Evolutionary conservation across 495 filamentous ascomycete genomes (phyloP).

Genomic region (Cercophora newfieldiana): DNA sequence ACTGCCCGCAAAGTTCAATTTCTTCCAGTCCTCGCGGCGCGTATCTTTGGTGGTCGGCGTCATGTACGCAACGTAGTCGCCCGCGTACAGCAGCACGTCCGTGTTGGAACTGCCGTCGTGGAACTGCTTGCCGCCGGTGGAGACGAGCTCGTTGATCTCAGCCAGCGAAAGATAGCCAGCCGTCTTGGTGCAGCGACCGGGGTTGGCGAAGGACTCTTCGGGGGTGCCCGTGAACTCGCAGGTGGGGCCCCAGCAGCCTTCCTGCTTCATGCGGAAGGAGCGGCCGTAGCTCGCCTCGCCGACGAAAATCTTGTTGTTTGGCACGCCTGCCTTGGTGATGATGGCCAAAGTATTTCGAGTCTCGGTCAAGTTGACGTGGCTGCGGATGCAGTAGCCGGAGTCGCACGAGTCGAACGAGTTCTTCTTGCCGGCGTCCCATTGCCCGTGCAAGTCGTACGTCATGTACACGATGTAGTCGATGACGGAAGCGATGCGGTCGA

Average conservation of each 20-base stretch:
- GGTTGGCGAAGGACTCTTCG: constrained; percentile 11
- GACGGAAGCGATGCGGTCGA: constrained; percentile 21
- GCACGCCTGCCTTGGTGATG: constrained; percentile 49
- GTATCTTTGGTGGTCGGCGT: constrained; percentile 34
- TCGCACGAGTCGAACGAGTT: constrained; percentile 13
- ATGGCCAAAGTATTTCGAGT: constrained; percentile 32
- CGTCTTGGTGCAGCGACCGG: constrained; percentile 40
- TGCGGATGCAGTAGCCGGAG: constrained; percentile 20
- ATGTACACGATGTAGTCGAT: constrained; percentile 37
- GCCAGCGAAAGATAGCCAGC: constrained; percentile 34
- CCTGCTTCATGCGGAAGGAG: constrained; percentile 32
- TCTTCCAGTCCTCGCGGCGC: constrained; percentile 28
- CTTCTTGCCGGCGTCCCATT: constrained; percentile 21
- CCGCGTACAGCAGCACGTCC: constrained; percentile 41
- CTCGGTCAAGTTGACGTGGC: constrained; percentile 43
- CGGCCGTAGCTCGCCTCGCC: constrained; percentile 35
- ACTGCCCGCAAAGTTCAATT: constrained; percentile 34
- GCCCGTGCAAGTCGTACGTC: constrained; percentile 33
- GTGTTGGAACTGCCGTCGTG: constrained; percentile 28
- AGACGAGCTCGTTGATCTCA: constrained; percentile 35
- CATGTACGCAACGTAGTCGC: constrained; percentile 43
- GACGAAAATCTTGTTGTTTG: constrained; percentile 27
- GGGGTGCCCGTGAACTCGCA: constrained; percentile 16
- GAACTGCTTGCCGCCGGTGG: constrained; percentile 11
- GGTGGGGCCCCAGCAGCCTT: constrained; percentile 4